Percentiles rank a stretch among this genome's conserved stretches.
Conservation (phyloP, 208 protist species). For the Trypanosoma caninum region DNA sequence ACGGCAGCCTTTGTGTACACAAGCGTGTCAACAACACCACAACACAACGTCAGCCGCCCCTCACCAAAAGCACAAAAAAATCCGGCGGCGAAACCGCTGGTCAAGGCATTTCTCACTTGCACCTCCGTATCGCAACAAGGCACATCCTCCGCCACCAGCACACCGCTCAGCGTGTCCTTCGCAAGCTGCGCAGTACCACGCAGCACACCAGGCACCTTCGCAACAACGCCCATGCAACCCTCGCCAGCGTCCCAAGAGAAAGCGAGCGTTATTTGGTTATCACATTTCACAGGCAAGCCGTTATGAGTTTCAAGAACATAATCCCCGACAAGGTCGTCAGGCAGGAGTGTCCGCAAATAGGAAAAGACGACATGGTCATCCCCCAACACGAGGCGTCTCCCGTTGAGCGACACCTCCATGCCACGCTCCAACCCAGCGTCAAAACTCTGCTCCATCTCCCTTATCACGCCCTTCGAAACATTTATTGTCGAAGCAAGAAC, state of each 20-base stretch:
- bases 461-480: slow-evolving; percentile 27
- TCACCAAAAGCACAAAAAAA: slow-evolving; percentile 28
- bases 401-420: slow-evolving; percentile 35
- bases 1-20: slow-evolving; percentile 31
- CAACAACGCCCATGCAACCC: slow-evolving; percentile 1
- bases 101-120: slow-evolving; percentile 47
- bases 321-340: slow-evolving; percentile 40
- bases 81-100: slow-evolving; percentile 55
- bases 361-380: slow-evolving; percentile 22
- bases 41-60: slow-evolving; percentile 41
- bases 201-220: slow-evolving; percentile 42
- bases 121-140: slow-evolving; percentile 41
- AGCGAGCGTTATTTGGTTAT: slow-evolving; percentile 37
- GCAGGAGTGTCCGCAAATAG: slow-evolving; percentile 42
- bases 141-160: slow-evolving; percentile 48
- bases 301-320: slow-evolving; percentile 64
- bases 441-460: slow-evolving; percentile 41
- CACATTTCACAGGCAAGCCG: slow-evolving; percentile 24
- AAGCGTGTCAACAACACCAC: slow-evolving; percentile 40
- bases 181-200: slow-evolving; percentile 33
- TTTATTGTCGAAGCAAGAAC: slow-evolving; percentile 47
- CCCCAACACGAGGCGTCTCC: slow-evolving; percentile 36
- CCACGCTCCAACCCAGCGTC: slow-evolving; percentile 33
- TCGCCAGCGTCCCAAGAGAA: slow-evolving; percentile 26
- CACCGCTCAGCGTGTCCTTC: slow-evolving; percentile 44